phyloP scores from a whole-genome alignment of 495 filamentous ascomycete species.

The Pseudomonodictys pantanalensis region DNA sequence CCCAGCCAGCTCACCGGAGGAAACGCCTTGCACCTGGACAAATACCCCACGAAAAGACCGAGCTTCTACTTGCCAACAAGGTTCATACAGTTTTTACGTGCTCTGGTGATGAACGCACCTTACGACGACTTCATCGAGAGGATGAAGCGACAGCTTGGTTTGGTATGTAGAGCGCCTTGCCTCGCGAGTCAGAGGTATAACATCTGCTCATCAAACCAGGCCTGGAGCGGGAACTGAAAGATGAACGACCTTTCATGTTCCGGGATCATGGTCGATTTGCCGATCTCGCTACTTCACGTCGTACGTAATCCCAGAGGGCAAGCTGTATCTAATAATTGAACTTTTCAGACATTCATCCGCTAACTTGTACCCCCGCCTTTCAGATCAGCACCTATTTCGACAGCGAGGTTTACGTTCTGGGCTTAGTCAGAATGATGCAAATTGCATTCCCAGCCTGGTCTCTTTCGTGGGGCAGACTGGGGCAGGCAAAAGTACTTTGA shows the following conservation, averaged over 20 bases:
- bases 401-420: background rate
- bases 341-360: too few relatives aligned
- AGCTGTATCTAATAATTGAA: too few relatives aligned
- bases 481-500: constrained; percentile 23
- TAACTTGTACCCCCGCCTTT: too few relatives aligned
- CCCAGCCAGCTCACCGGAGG: constrained; percentile 9
- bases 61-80: constrained; percentile 4
- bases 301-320: too few relatives aligned
- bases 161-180: background rate
- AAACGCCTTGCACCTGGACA: constrained; percentile 19
- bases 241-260: constrained; percentile 22
- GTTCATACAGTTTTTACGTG: constrained; percentile 11
- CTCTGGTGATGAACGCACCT: constrained; percentile 9
- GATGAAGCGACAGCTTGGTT: constrained; percentile 19
- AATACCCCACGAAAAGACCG: constrained; percentile 21
- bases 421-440: background rate
- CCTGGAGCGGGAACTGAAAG: constrained; percentile 15
- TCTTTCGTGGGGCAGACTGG: constrained; percentile 26
- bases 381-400: constrained; percentile 11
- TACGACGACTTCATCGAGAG: constrained; percentile 11
- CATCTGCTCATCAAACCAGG: background rate
- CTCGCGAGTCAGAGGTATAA: background rate
- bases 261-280: constrained; percentile 20
- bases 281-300: constrained; percentile 13
- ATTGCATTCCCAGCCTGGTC: constrained; percentile 15